These are phyloP conservation scores for Pinus albicaulis DNA, from an alignment of 75 land plant genomes.

Conservation along the genomic window DNA sequence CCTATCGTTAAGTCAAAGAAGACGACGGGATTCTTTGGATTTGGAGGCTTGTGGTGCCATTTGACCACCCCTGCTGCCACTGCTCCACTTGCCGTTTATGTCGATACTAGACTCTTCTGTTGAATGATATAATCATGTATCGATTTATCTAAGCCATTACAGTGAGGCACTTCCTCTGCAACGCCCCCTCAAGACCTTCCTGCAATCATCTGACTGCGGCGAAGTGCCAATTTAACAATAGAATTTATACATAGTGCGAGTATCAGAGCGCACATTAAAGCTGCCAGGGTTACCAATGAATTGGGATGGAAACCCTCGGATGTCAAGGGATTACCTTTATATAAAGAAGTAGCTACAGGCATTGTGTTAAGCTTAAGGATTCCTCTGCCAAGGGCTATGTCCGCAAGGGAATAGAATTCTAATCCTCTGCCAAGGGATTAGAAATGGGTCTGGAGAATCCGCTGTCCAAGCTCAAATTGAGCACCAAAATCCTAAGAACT, in stretches of 20 bases:
- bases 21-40: slow-evolving; percentile 35
- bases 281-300: neutral
- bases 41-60: neutral
- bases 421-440: no score
- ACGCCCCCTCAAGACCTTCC: neutral
- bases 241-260: neutral
- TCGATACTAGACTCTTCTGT: no score
- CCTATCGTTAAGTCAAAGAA: slow-evolving; percentile 42
- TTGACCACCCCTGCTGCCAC: neutral
- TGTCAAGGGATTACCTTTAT: no score
- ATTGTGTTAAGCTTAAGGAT: no score
- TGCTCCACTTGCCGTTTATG: no score
- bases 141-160: neutral
- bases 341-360: no score
- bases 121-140: no score
- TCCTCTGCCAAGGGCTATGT: no score
- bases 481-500: no score
- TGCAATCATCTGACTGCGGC: neutral
- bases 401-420: no score
- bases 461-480: no score
- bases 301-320: neutral
- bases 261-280: neutral
- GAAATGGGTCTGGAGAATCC: no score
- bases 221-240: neutral
- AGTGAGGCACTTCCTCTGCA: neutral